Base-by-base conservation (phyloP, 371 early-diverging fungal species). In the Neoconidiobolus thromboides region DNA sequence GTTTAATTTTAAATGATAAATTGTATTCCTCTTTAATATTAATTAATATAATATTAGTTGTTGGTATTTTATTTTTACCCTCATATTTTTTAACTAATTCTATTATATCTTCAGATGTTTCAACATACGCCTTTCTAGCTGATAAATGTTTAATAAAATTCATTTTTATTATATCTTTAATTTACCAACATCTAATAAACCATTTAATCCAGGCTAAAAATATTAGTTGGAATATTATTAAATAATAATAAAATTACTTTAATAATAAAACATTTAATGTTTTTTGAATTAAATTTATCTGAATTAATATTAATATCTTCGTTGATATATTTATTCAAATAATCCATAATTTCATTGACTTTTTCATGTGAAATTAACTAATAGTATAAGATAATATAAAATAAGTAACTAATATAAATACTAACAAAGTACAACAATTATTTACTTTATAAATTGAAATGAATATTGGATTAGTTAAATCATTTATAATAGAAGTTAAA, bases 141-240 rank as follows among this genome's bases (percentile, higher is more conserved):
- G 39, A 37, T 15, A 10, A 36, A 10, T 26, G 10, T 10, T 5
- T 10, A 55, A 14, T 7, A 39, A 55, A 15, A 9, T 41, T 55
- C 5, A 3, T 4, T 39, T 36, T 49, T 14, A 55, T 9, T 4
- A 10, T 55, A 14, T 10, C 14, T n/a, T 12, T 10, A 14, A 83
- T 1, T 91, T 72, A 2, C 90, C 89, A 48, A 93, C 89, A 68
- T 94, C 95, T 12, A 93, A 75, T 44, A 93, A 70, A 0, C 90
- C 88, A 65, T 87, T 87, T 42, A 83, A 76, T 0, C 89, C 90
- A 6, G 87, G 76, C 79, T 85, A 86, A 88, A 76, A 0, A 86
- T 81, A 64, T 82, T 83, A 96, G 61, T 0, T 61, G 49, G 5
- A 52, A 89, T 87, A 39, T 87, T 74, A 66, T 89, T 90, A 63